These are phyloP conservation scores for Aspergillus tanneri DNA, from an alignment of 2,329 filamentous ascomycete genomes.

Conservation along the genomic window DNA sequence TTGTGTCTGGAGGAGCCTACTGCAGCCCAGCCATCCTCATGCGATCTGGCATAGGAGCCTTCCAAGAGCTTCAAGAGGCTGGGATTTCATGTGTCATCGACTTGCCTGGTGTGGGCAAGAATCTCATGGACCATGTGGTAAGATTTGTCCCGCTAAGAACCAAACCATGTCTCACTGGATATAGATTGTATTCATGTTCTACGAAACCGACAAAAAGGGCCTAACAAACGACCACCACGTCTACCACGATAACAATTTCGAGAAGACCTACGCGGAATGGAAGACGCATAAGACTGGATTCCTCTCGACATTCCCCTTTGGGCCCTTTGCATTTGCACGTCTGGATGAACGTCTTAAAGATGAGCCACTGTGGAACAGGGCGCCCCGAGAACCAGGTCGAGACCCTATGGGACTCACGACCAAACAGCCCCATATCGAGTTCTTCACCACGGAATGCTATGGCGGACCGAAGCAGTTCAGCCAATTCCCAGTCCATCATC, in stretches of 20 bases:
- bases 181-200: slow-evolving; percentile 60
- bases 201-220: slow-evolving; percentile 54
- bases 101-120: slow-evolving; percentile 54
- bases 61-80: slow-evolving; percentile 42
- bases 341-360: slow-evolving; percentile 59
- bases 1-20: slow-evolving; percentile 52
- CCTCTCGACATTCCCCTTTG: slow-evolving; percentile 63
- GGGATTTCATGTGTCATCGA: slow-evolving; percentile 48
- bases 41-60: slow-evolving; percentile 54
- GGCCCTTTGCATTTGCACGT: slow-evolving; percentile 61
- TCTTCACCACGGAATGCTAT: slow-evolving; percentile 63
- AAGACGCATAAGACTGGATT: slow-evolving; percentile 59
- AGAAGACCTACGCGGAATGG: slow-evolving; percentile 55
- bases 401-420: slow-evolving; percentile 63
- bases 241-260: slow-evolving; percentile 55
- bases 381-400: slow-evolving; percentile 50
- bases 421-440: slow-evolving; percentile 60
- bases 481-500: slow-evolving; percentile 53
- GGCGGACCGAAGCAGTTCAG: slow-evolving; percentile 60
- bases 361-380: slow-evolving; percentile 55
- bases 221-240: slow-evolving; percentile 59
- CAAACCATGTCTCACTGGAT: not conserved
- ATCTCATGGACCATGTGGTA: slow-evolving; percentile 55
- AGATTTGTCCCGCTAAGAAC: slow-evolving; percentile 12
- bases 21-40: slow-evolving; percentile 55